Percentiles rank a stretch among this genome's conserved stretches.
These are phyloP conservation scores for Schizophyllum amplum DNA, from an alignment of 1,284 basidiomycete genomes.

Conservation along the genomic window DNA sequence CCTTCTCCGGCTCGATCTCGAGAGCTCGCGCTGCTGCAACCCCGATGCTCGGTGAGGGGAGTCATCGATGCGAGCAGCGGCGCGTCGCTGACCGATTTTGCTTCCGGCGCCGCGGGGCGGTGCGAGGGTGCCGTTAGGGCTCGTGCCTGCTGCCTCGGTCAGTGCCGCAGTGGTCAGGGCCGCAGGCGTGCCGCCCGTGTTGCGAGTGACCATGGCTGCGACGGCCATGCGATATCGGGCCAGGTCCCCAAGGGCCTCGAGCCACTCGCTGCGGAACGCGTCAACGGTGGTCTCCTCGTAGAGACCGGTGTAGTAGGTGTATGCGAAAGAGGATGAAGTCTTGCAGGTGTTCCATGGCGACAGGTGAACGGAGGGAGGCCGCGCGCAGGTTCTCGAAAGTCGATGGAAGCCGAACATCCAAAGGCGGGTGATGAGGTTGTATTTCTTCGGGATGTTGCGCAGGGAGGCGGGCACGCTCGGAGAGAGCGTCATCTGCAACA, in stretches of 20 bases:
- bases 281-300: slow-evolving; percentile 75
- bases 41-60: slow-evolving; percentile 76
- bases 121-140: slow-evolving; percentile 16
- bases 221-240: slow-evolving; percentile 94
- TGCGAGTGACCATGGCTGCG: slow-evolving; percentile 47
- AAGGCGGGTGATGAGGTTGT: slow-evolving; percentile 89
- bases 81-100: slow-evolving; percentile 40
- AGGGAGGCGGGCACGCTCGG: slow-evolving; percentile 84
- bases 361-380: slow-evolving; percentile 56
- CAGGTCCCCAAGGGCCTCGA: slow-evolving; percentile 94
- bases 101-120: slow-evolving; percentile 18
- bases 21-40: slow-evolving; percentile 79
- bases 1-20: slow-evolving; percentile 86
- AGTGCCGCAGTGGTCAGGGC: slow-evolving; percentile 42
- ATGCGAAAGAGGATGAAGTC: slow-evolving; percentile 94
- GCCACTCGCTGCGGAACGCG: slow-evolving; percentile 78
- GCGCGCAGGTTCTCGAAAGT: slow-evolving; percentile 86
- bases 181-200: background rate
- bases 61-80: slow-evolving; percentile 52
- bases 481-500: slow-evolving; percentile 81
- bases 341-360: slow-evolving; percentile 71
- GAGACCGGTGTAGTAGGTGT: slow-evolving; percentile 87
- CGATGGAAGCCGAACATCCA: slow-evolving; percentile 92
- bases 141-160: slow-evolving; percentile 25
- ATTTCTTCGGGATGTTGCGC: slow-evolving; percentile 84